phyloP scores from a whole-genome alignment of 164 flowering plant species.

The Liquidambar formosana region DNA sequence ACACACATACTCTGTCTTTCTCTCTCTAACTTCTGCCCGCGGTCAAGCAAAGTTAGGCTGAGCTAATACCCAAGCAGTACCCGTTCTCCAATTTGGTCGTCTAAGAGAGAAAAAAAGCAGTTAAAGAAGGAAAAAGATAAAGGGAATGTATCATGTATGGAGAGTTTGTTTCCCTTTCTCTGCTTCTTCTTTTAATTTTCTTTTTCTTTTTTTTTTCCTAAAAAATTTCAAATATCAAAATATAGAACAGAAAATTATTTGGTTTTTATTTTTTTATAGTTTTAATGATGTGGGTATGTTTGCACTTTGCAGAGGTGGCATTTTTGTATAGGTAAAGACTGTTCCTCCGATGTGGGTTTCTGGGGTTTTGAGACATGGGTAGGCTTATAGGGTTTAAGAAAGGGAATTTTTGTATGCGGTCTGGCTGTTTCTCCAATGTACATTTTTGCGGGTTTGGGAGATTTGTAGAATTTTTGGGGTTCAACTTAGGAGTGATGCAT shows the following conservation, averaged over 20 bases:
- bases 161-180: constrained; percentile 6
- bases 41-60: constrained; percentile 36
- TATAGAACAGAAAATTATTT: background rate
- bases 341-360: constrained; percentile 9
- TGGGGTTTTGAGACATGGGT: constrained; percentile 11
- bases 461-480: constrained; percentile 20
- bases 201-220: background rate
- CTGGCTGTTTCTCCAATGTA: constrained; percentile 4
- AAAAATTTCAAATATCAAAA: background rate
- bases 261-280: too few species aligned
- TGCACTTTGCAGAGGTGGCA: background rate
- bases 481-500: constrained; percentile 12
- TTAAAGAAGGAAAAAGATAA: constrained; percentile 11
- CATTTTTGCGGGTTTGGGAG: constrained; percentile 27
- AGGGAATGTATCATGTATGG: background rate
- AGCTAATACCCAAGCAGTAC: constrained; percentile 20
- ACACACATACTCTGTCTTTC: constrained; percentile 5
- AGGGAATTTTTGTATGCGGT: constrained; percentile 6
- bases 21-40: constrained; percentile 21
- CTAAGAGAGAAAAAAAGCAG: constrained; percentile 14
- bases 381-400: background rate
- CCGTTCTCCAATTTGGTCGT: constrained; percentile 25
- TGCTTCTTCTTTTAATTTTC: background rate
- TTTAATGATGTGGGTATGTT: background rate
- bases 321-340: too few species aligned